Conservation (phyloP, 805 yeast species). For the Wickerhamiella lipophila region DNA sequence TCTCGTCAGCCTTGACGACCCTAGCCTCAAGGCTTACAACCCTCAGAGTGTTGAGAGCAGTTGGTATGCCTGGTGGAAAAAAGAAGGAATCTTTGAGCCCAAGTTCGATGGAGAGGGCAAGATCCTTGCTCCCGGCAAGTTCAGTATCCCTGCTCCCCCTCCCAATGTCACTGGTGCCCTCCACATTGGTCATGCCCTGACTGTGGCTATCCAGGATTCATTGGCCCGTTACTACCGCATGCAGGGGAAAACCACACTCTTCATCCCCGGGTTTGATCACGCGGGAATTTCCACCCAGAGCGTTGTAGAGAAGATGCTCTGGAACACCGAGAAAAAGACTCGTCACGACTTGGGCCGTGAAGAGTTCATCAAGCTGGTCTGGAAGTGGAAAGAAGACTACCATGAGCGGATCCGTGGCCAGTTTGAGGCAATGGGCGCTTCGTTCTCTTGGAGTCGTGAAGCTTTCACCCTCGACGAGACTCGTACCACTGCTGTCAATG, state of each 20-base stretch:
- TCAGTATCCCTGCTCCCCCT: slow-evolving; percentile 96
- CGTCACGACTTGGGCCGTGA: slow-evolving; percentile 95
- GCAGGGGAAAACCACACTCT: slow-evolving; percentile 90
- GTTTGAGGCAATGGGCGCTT: slow-evolving; percentile 80
- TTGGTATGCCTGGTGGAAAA: slow-evolving; percentile 97
- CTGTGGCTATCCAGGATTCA: slow-evolving; percentile 88
- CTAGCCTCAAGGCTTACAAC: slow-evolving; percentile 84
- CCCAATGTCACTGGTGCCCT: slow-evolving; percentile 98
- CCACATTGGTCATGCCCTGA: slow-evolving; percentile 96
- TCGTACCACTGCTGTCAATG: slow-evolving; percentile 66
- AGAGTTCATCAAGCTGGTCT: slow-evolving; percentile 70
- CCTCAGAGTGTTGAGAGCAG: slow-evolving; percentile 90
- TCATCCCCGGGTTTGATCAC: slow-evolving; percentile 94
- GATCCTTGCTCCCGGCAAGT: slow-evolving; percentile 67
- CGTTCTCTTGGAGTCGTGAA: slow-evolving; percentile 92
- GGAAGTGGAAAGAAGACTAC: slow-evolving; percentile 98
- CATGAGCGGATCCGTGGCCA: slow-evolving; percentile 76
- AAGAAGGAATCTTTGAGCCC: slow-evolving; percentile 79
- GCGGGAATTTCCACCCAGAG: slow-evolving; percentile 99
- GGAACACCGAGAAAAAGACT: slow-evolving; percentile 77
- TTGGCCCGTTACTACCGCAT: slow-evolving; percentile 89
- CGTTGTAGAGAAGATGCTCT: slow-evolving; percentile 89
- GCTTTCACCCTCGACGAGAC: slow-evolving; percentile 82
- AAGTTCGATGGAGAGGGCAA: slow-evolving; percentile 64
- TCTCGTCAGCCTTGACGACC: slow-evolving; percentile 76